Conservation (phyloP, 495 filamentous ascomycete species). For the Penicillium ochrochloron region DNA sequence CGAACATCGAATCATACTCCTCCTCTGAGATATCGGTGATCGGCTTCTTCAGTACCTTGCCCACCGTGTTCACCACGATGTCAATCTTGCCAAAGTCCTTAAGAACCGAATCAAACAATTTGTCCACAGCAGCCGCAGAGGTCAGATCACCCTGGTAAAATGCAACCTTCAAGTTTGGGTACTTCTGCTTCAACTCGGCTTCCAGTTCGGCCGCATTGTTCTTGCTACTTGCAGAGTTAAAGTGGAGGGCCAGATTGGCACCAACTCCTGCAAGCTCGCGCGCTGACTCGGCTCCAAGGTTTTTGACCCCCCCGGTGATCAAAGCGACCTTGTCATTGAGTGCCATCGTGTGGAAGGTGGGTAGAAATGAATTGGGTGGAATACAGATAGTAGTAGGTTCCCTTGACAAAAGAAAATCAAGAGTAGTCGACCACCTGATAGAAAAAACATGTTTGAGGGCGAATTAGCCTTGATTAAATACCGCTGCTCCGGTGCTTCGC, state of each 20-base stretch:
- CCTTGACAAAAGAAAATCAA: background rate
- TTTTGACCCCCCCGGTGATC: slow-evolving; percentile 50
- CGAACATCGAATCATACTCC: slow-evolving; percentile 54
- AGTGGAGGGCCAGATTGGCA: slow-evolving; percentile 40
- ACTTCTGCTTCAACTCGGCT: slow-evolving; percentile 34
- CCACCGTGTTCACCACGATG: slow-evolving; percentile 60
- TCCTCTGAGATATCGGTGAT: slow-evolving; percentile 54
- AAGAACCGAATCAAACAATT: slow-evolving; percentile 36
- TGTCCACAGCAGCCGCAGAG: slow-evolving; percentile 32
- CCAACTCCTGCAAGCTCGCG: slow-evolving; percentile 33
- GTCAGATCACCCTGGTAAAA: slow-evolving; percentile 42
- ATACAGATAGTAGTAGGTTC: background rate
- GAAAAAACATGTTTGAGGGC: background rate
- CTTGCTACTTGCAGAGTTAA: slow-evolving; percentile 39
- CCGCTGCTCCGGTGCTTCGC: background rate
- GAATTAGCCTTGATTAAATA: background rate
- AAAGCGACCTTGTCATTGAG: slow-evolving; percentile 53
- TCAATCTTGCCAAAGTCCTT: slow-evolving; percentile 53
- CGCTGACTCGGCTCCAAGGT: slow-evolving; percentile 42
- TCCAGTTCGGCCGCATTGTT: slow-evolving; percentile 35
- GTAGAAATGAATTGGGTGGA: background rate
- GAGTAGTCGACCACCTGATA: background rate
- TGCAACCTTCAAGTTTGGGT: slow-evolving; percentile 29
- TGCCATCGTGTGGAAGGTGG: slow-evolving; percentile 20
- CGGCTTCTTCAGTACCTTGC: slow-evolving; percentile 52